These are phyloP conservation scores for Flammula alnicola DNA, from an alignment of 1,284 basidiomycete genomes.

Conservation along the genomic window DNA sequence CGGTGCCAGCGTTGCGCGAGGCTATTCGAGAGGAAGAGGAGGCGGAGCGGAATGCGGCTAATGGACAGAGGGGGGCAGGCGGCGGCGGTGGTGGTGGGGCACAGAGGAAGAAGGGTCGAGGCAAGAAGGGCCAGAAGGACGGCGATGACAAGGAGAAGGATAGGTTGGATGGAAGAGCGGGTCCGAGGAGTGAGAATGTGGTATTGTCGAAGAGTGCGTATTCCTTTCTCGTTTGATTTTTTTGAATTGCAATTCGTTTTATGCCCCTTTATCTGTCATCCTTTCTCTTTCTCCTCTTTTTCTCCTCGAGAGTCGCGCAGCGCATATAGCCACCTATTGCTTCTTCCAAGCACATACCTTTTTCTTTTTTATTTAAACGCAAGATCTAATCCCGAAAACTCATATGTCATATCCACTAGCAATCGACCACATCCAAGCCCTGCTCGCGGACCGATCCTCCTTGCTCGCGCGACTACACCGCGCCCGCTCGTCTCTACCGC, in stretches of 20 bases:
- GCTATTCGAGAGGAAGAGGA: conserved; percentile 75
- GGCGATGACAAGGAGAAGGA: conserved; percentile 53
- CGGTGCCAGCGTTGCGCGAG: conserved; percentile 78
- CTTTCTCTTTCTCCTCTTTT: conserved; percentile 9
- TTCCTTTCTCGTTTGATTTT: conserved; percentile 10
- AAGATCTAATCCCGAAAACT: no score
- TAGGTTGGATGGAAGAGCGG: conserved; percentile 78
- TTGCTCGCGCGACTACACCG: conserved; percentile 62
- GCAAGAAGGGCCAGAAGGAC: conserved; percentile 32
- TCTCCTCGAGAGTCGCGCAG: not conserved
- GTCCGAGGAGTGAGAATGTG: conserved; percentile 84
- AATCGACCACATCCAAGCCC: conserved; percentile 79
- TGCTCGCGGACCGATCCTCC: conserved; percentile 59
- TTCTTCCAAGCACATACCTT: not conserved
- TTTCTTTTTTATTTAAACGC: no score
- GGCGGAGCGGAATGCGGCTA: conserved; percentile 48
- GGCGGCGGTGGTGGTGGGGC: conserved; percentile 37
- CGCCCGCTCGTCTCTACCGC: conserved; percentile 60
- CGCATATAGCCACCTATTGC: not conserved
- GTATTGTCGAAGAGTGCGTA: conserved; percentile 81
- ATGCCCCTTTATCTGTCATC: conserved; percentile 10
- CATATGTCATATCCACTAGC: no score
- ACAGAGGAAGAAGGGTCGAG: conserved; percentile 32
- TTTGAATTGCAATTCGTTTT: conserved; percentile 9
- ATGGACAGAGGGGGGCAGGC: no score